These are phyloP conservation scores for Hordeum pubiflorum DNA, from an alignment of 202 grass and related monocot genomes.

Conservation along the genomic window DNA sequence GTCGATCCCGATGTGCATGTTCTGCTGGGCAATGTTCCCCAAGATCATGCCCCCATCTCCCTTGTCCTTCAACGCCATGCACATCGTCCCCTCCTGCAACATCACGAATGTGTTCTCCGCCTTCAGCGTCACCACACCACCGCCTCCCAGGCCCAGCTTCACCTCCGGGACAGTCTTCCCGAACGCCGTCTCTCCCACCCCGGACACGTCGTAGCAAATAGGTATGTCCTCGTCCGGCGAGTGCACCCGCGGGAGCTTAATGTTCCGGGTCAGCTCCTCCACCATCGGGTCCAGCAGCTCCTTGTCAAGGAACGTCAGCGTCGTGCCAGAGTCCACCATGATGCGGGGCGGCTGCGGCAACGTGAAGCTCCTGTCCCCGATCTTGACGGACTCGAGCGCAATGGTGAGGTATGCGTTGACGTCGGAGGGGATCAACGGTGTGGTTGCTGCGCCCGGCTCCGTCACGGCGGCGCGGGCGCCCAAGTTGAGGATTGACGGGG, in stretches of 20 bases:
- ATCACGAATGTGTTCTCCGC: slow-evolving; percentile 34
- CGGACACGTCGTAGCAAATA: slow-evolving; percentile 42
- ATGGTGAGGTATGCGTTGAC: slow-evolving; percentile 32
- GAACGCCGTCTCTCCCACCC: not conserved
- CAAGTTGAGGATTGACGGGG: slow-evolving; percentile 40
- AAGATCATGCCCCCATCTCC: not conserved
- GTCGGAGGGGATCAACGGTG: not conserved
- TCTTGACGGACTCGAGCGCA: slow-evolving; percentile 25
- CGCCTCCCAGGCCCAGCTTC: slow-evolving; percentile 36
- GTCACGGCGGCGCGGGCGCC: slow-evolving; percentile 32
- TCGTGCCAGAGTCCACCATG: slow-evolving; percentile 60
- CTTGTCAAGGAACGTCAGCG: slow-evolving; percentile 31
- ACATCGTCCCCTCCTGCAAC: slow-evolving; percentile 22
- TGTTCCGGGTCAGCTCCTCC: slow-evolving; percentile 5
- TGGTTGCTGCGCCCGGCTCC: slow-evolving; percentile 18
- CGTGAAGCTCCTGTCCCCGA: not conserved
- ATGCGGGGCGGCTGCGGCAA: not conserved
- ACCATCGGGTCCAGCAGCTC: slow-evolving; percentile 12
- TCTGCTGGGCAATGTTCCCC: slow-evolving; percentile 55
- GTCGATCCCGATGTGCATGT: slow-evolving; percentile 56
- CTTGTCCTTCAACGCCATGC: slow-evolving; percentile 29
- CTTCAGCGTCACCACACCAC: slow-evolving; percentile 33
- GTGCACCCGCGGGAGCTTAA: slow-evolving; percentile 23
- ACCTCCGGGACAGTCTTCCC: slow-evolving; percentile 36
- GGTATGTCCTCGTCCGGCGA: slow-evolving; percentile 23